Percentiles rank a stretch among this genome's conserved stretches.
phyloP scores from a whole-genome alignment of 129 eudicot species.

The Flaveria brownii region DNA sequence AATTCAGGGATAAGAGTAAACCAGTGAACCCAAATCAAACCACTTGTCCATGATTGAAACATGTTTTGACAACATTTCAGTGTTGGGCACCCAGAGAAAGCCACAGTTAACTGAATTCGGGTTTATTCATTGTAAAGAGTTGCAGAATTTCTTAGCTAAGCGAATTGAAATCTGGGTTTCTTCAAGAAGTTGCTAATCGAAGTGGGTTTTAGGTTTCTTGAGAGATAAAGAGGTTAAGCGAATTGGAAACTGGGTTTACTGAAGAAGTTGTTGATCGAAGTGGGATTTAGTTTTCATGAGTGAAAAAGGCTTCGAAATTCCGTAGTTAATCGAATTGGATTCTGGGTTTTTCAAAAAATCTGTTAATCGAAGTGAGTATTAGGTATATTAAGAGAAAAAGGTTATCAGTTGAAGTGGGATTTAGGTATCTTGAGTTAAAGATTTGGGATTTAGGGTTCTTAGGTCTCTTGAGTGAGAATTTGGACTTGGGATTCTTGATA shows the following conservation, averaged over 20 bases:
- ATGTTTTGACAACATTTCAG: conserved; percentile 5
- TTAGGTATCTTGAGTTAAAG: neutral
- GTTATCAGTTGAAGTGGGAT: neutral
- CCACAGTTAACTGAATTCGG: neutral
- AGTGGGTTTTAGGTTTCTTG: conserved; percentile 31
- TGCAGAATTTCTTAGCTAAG: neutral
- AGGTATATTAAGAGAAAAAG: conserved; percentile 8
- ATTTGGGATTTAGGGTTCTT: too few species aligned
- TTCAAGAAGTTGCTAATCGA: conserved; percentile 18
- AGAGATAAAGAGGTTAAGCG: too few species aligned
- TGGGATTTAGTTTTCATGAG: conserved; percentile 5
- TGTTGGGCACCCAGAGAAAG: neutral
- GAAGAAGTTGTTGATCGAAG: neutral
- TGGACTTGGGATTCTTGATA: conserved; percentile 13
- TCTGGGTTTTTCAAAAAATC: conserved; percentile 31
- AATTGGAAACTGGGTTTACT: too few species aligned
- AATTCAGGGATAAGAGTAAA: neutral
- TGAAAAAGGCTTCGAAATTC: neutral
- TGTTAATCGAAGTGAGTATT: conserved; percentile 44
- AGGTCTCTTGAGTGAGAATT: too few species aligned
- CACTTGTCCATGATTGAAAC: conserved; percentile 19
- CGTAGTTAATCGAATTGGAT: neutral
- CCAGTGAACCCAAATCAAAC: neutral
- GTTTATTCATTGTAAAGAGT: neutral
- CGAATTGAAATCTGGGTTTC: conserved; percentile 19